Evolutionary conservation across 306 rosid species (phyloP), one percentile per base, ranked within the genome.

Genomic region (Cicer arietinum): DNA sequence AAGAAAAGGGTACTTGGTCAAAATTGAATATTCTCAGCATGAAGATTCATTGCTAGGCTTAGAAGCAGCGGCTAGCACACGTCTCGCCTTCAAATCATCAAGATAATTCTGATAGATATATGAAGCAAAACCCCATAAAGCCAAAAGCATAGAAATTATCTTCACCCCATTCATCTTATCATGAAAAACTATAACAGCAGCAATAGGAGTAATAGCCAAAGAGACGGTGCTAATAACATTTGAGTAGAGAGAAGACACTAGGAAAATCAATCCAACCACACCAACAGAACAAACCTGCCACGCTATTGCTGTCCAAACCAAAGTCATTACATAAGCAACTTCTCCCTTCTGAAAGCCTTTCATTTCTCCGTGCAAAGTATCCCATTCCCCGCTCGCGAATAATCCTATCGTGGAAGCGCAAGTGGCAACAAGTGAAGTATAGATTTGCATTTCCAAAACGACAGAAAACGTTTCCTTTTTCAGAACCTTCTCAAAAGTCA

Each of bases 251-350:
- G 98, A 89, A 62, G 98, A 91, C 20, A 90, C 97, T 59, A 90
- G 64, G 59, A 91, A 94, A 52, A 94, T 90, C 79, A 94, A 84
- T 25, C 94, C 96, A 77, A 94, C 94, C 22, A 91, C 97, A 56
- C 96, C 97, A 75, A 94, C 97, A 17, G 97, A 86, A 81, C 97
- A 88, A 50, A 90, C 79, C 84, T 94, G 96, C 97, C 98, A 94
- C 9, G 97, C 86, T 56, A 91, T 61, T 0, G 96, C 91, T 0
- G 96, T 87, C 85, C 93, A 81, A 59, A 90, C 94, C 86, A 94
- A 80, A 50, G 96, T 87, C 91, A 86, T 75, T 18, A 87, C 85
- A 61, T 94, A 94, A 12, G 92, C 75, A 69, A 84, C 81, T 57
- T 80, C 76, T 81, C 97, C 97, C 40, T 74, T 79, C 10, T 84